Evolutionary conservation across 192 early-diverging fungal genomes (phyloP).

Genomic region (Podila verticillata): DNA sequence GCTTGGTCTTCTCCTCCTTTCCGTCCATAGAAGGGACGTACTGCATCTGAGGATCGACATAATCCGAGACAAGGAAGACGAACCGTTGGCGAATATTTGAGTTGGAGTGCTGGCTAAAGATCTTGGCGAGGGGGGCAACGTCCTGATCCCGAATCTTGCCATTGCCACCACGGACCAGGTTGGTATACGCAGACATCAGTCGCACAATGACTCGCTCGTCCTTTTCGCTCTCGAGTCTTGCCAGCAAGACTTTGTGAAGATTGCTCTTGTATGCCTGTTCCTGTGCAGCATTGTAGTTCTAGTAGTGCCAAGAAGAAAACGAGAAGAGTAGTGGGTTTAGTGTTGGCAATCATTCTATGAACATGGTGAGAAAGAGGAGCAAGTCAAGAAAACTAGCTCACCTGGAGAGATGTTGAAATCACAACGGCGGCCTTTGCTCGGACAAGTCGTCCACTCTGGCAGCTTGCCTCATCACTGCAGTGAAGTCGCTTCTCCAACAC

Average conservation of each 20-base stretch:
- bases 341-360: not conserved
- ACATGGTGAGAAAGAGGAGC: not conserved
- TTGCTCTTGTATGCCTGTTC: slow-evolving; percentile 23
- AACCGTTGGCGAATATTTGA: slow-evolving; percentile 18
- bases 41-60: slow-evolving; percentile 44
- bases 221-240: slow-evolving; percentile 20
- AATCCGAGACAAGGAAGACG: slow-evolving; percentile 38
- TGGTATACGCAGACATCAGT: slow-evolving; percentile 33
- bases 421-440: slow-evolving; percentile 53
- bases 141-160: slow-evolving; percentile 27
- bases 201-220: slow-evolving; percentile 22
- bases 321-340: no score
- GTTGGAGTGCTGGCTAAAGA: slow-evolving; percentile 19
- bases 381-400: not conserved
- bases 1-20: not conserved
- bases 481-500: slow-evolving; percentile 51
- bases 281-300: slow-evolving; percentile 44
- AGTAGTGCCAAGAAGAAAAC: not conserved
- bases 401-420: slow-evolving; percentile 66
- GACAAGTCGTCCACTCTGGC: slow-evolving; percentile 11
- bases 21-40: not conserved
- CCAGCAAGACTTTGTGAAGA: slow-evolving; percentile 32
- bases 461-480: slow-evolving; percentile 10
- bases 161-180: slow-evolving; percentile 27
- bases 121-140: slow-evolving; percentile 11